Percentiles rank a stretch among this genome's conserved stretches.
These are phyloP conservation scores for Rhizopogon salebrosus DNA, from an alignment of 768 basidiomycete genomes.

Conservation along the genomic window DNA sequence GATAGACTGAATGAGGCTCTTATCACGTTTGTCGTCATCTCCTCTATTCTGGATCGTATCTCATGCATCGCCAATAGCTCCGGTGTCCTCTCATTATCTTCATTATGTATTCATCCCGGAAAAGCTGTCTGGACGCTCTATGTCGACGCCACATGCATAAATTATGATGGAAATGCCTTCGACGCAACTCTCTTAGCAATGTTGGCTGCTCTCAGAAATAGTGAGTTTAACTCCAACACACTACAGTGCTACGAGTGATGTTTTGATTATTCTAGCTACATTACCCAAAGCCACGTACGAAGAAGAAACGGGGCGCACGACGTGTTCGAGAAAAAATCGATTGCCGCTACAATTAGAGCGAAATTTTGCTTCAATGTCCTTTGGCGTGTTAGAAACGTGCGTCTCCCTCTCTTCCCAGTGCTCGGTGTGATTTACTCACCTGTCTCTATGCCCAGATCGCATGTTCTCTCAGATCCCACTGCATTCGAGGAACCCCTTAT, in stretches of 20 bases:
- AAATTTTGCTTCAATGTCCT: background rate
- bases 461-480: constrained; percentile 77
- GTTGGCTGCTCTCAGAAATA: constrained; percentile 79
- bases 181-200: constrained; percentile 88
- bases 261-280: constrained; percentile 40
- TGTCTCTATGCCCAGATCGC: constrained; percentile 21
- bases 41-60: background rate
- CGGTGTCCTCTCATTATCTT: constrained; percentile 53
- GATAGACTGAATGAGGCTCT: constrained; percentile 76
- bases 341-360: constrained; percentile 38
- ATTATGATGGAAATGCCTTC: constrained; percentile 94
- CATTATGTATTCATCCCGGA: constrained; percentile 75
- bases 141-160: constrained; percentile 91
- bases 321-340: constrained; percentile 49
- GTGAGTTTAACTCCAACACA: constrained; percentile 39
- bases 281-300: constrained; percentile 67
- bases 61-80: constrained; percentile 40
- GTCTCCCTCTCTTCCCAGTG: background rate
- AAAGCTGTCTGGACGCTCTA: constrained; percentile 93
- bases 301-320: constrained; percentile 55
- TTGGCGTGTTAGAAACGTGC: background rate
- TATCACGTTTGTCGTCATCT: constrained; percentile 47
- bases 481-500: constrained; percentile 88
- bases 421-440: no score
- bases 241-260: background rate